Evolutionary conservation across 2,329 filamentous ascomycete genomes (phyloP).

Genomic region (Trichoderma aggressivum): DNA sequence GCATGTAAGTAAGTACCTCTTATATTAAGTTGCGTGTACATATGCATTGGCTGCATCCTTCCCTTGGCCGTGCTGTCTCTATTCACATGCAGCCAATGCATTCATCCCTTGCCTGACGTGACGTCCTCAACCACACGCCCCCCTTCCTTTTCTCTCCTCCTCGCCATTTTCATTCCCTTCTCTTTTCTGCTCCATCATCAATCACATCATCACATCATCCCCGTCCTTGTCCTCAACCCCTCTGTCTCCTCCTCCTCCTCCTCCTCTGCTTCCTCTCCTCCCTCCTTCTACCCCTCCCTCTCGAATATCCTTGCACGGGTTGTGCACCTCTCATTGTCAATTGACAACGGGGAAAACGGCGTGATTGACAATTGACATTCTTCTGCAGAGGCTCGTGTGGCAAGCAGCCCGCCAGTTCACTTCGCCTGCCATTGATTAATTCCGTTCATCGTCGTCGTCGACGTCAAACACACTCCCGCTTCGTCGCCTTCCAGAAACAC

Average conservation of each 20-base stretch:
- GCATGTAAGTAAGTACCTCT: neutral
- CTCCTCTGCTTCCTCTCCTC: neutral
- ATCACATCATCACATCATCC: neutral
- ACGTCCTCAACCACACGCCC: neutral
- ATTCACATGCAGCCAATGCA: neutral
- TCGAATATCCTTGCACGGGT: neutral
- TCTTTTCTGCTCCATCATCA: neutral
- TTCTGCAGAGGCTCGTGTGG: neutral
- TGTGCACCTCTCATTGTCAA: neutral
- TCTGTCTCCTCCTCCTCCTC: neutral
- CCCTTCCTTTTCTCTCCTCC: neutral
- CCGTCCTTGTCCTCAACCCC: neutral
- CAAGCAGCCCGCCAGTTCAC: neutral
- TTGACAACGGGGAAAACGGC: too few species aligned
- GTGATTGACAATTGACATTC: neutral
- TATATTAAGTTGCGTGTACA: neutral
- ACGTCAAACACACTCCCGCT: constrained; percentile 4
- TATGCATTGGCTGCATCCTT: neutral
- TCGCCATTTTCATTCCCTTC: neutral
- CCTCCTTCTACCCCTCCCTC: neutral
- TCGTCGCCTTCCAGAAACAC: constrained; percentile 3
- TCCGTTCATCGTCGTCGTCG: neutral
- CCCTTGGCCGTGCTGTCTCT: neutral
- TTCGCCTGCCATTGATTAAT: neutral
- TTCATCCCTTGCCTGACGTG: neutral